Conservation (phyloP, 306 rosid species). For the Pterocarpus macrocarpus region DNA sequence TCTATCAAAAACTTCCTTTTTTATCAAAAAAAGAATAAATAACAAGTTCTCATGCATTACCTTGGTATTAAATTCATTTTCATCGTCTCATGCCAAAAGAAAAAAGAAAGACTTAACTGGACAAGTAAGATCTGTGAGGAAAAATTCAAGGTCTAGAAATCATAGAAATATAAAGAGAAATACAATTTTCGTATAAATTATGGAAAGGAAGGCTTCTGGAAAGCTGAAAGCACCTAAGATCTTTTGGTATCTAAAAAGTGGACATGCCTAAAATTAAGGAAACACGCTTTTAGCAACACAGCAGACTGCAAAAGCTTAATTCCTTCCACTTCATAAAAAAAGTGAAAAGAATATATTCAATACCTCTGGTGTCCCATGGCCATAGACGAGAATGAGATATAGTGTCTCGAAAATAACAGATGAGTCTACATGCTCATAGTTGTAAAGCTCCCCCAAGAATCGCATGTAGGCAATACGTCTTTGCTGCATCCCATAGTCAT, state of each 20-base stretch:
- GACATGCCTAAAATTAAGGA: neutral
- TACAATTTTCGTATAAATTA: neutral
- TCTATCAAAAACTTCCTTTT: too few species aligned
- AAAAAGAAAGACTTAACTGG: neutral
- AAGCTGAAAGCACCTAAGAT: conserved; percentile 19
- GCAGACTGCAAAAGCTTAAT: conserved; percentile 6
- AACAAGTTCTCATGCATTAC: neutral
- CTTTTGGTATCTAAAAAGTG: neutral
- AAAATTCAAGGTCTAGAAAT: neutral
- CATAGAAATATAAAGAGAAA: neutral
- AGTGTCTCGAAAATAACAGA: conserved; percentile 96
- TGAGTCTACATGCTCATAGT: conserved; percentile 97
- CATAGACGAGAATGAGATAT: conserved; percentile 78
- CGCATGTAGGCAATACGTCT: conserved; percentile 95
- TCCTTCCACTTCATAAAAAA: neutral
- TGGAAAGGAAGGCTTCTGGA: conserved; percentile 10
- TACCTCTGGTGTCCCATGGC: conserved; percentile 96
- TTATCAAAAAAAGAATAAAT: conserved; percentile 8
- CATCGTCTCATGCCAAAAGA: conserved; percentile 8
- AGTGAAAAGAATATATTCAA: conserved; percentile 34
- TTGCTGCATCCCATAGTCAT: conserved; percentile 99
- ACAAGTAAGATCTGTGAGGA: neutral
- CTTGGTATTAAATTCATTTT: conserved; percentile 15
- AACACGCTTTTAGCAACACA: conserved; percentile 9
- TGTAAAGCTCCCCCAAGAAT: conserved; percentile 96